Base-by-base conservation (phyloP, 106 monocot genomes). In the Platanthera guangdongensis region DNA sequence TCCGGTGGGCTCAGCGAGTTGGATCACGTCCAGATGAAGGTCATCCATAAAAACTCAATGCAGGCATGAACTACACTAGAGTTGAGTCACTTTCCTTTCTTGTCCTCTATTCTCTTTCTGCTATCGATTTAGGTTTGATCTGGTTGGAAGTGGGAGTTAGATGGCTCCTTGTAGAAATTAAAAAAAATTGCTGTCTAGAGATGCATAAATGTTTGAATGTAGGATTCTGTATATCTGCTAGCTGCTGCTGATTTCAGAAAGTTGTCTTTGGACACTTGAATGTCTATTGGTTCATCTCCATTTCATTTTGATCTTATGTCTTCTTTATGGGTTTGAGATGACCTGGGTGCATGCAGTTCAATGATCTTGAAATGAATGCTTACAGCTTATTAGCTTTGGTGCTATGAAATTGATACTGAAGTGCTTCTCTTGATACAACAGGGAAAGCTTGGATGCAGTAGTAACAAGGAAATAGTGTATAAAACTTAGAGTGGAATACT, bases 21-120 rank as follows among this genome's bases (percentile, higher is more conserved):
- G 12, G 74, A 75, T 46, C 74, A 75, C 55, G 25, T 75, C 39
- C 74, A 75, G 74, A 75, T 75, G 74, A 75, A 75, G 55, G 14
- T 55, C 15, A 53, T 75, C 32, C 11, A 14, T 4, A 75, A 75
- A 15, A 75, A 46, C 51, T 75, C 74, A 9, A 53, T 46, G 74
- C 74, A 75, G 74, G 54, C 70, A 16, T 70, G 70, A 70, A 46
- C 15, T 70, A 16, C 4, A 15, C 47, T 48, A 6, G 6, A 70
- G 6, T 48, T 68, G 68, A 68, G 68, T 68, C 68, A 9, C 32
- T 45, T 11, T 39, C 68, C 12, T 68, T 46, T 5, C 45, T 68
- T 68, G 45, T 68, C 4, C 62, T 9, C 25, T 63, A 21, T 46
- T 39, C 60, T 19, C 60, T 19, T 62, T 2, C 60, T 47, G 68